Conservation (phyloP, 2,329 filamentous ascomycete species). For the Neofusicoccum sp. region DNA sequence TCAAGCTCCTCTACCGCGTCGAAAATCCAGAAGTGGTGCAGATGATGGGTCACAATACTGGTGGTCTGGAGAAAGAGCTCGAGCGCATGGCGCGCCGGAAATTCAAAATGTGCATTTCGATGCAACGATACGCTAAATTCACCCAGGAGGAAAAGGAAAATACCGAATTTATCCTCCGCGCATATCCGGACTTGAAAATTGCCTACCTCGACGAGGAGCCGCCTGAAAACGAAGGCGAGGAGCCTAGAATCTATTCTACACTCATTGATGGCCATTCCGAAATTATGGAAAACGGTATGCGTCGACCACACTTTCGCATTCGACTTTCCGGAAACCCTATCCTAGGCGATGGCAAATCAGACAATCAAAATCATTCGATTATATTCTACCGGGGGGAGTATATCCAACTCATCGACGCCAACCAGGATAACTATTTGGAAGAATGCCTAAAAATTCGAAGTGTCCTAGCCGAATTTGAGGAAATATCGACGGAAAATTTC, state of each 20-base stretch:
- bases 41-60: conserved; percentile 98
- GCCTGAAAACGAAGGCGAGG: conserved; percentile 82
- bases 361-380: conserved; percentile 97
- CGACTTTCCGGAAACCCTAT: conserved; percentile 98
- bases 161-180: conserved; percentile 93
- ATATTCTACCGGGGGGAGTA: conserved; percentile 99
- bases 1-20: conserved; percentile 96
- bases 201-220: conserved; percentile 96
- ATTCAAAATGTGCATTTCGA: conserved; percentile 98
- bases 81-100: conserved; percentile 98
- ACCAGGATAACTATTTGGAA: conserved; percentile 98
- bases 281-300: conserved; percentile 95
- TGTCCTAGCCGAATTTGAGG: conserved; percentile 95
- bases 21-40: conserved; percentile 99
- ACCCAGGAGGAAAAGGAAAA: conserved; percentile 99
- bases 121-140: conserved; percentile 99
- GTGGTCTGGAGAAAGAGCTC: conserved; percentile 94
- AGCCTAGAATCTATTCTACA: conserved; percentile 91
- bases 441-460: conserved; percentile 98
- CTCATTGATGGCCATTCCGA: conserved; percentile 97
- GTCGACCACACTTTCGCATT: conserved; percentile 93
- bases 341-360: conserved; percentile 95
- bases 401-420: conserved; percentile 98
- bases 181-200: conserved; percentile 96
- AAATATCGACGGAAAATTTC: conserved; percentile 95